A percentile compares a stretch with the other conserved stretches of the same genome.
Evolutionary conservation across 2,329 filamentous ascomycete genomes (phyloP).

Genomic region (Arthrobotrys megalospora): DNA sequence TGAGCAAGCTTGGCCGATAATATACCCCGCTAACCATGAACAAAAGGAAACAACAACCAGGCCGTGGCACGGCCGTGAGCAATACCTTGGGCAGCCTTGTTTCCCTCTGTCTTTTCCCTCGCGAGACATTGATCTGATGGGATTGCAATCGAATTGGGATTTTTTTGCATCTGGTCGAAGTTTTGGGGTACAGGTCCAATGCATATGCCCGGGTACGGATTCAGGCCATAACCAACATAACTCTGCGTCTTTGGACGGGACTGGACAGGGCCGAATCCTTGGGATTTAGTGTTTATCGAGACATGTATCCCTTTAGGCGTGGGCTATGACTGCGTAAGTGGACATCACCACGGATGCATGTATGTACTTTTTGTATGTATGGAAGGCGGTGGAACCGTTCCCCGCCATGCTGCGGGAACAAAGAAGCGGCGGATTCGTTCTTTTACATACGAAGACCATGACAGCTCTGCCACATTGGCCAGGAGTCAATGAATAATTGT

Average conservation of each 20-base stretch:
- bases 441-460: neutral
- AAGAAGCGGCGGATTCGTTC: slow-evolving; percentile 12
- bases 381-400: slow-evolving; percentile 55
- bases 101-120: neutral
- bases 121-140: slow-evolving; percentile 11
- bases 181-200: neutral
- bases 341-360: slow-evolving; percentile 4
- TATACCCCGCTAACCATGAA: slow-evolving; percentile 27
- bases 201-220: neutral
- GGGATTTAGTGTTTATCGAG: neutral
- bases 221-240: neutral
- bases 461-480: slow-evolving; percentile 44
- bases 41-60: slow-evolving; percentile 21
- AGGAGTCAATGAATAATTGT: slow-evolving; percentile 13
- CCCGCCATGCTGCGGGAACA: slow-evolving; percentile 41
- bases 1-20: slow-evolving; percentile 20
- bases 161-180: neutral
- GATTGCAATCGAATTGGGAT: neutral
- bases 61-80: slow-evolving; percentile 19
- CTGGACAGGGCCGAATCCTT: slow-evolving; percentile 39
- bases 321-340: slow-evolving; percentile 46
- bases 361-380: slow-evolving; percentile 16
- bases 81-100: slow-evolving; percentile 34
- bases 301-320: neutral
- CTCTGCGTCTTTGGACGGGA: slow-evolving; percentile 51